Percentiles rank a stretch among this genome's conserved stretches.
These are phyloP conservation scores for Daedalea quercina DNA, from an alignment of 768 basidiomycete genomes.

Conservation along the genomic window DNA sequence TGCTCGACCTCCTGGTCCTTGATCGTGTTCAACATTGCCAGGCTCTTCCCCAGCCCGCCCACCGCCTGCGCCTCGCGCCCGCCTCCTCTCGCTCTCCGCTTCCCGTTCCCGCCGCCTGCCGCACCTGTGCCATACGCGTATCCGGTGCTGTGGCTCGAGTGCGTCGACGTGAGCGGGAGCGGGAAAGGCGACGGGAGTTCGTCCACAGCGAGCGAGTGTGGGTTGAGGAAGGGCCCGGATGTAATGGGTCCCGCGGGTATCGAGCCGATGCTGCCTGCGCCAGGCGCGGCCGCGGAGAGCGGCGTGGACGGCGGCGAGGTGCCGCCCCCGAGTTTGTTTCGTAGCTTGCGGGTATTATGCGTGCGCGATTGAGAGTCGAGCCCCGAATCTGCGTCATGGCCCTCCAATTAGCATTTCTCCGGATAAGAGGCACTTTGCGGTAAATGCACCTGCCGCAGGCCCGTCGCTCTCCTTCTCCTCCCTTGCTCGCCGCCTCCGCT, in stretches of 20 bases:
- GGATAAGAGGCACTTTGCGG: too few species aligned
- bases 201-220: slow-evolving; percentile 80
- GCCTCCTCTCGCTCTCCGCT: slow-evolving; percentile 29
- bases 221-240: slow-evolving; percentile 66
- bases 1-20: slow-evolving; percentile 71
- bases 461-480: slow-evolving; percentile 90
- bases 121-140: slow-evolving; percentile 13
- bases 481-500: slow-evolving; percentile 66
- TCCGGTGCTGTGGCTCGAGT: slow-evolving; percentile 27
- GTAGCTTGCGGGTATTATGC: slow-evolving; percentile 78
- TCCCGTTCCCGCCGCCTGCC: slow-evolving; percentile 19
- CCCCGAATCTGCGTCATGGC: slow-evolving; percentile 45
- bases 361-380: slow-evolving; percentile 73
- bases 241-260: slow-evolving; percentile 51
- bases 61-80: slow-evolving; percentile 51
- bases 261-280: slow-evolving; percentile 30
- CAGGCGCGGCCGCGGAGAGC: slow-evolving; percentile 28
- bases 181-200: slow-evolving; percentile 86
- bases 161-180: slow-evolving; percentile 55
- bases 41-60: slow-evolving; percentile 71
- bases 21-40: slow-evolving; percentile 43
- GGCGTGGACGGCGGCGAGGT: slow-evolving; percentile 71
- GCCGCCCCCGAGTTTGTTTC: slow-evolving; percentile 66
- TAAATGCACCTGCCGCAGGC: slow-evolving; percentile 48
- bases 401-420: too few species aligned